These are phyloP conservation scores for Garcia nutans DNA, from an alignment of 345 rosid species.

Conservation along the genomic window DNA sequence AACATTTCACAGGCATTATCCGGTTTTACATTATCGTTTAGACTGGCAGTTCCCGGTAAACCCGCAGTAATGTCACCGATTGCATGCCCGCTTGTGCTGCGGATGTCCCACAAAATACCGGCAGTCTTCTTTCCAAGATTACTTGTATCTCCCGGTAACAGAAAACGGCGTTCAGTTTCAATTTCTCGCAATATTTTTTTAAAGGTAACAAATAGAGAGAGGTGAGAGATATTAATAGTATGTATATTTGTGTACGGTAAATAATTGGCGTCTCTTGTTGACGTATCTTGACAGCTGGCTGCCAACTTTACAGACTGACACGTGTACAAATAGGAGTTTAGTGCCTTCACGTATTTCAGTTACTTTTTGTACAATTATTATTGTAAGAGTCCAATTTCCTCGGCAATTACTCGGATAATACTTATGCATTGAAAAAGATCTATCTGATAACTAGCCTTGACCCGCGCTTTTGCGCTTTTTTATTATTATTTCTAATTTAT, in stretches of 20 bases:
- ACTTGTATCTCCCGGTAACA: slow-evolving; percentile 30
- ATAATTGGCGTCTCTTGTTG: slow-evolving; percentile 21
- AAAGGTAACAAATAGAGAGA: background rate
- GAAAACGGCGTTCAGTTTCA: slow-evolving; percentile 28
- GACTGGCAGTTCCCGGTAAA: slow-evolving; percentile 46
- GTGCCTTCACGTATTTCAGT: slow-evolving; percentile 48
- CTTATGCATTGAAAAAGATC: too few species aligned
- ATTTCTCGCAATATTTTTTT: slow-evolving; percentile 5
- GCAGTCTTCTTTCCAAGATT: slow-evolving; percentile 22
- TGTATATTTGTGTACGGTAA: slow-evolving; percentile 16
- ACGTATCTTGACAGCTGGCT: slow-evolving; percentile 34
- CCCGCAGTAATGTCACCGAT: slow-evolving; percentile 41
- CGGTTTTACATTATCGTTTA: slow-evolving; percentile 19
- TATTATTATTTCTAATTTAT: too few species aligned
- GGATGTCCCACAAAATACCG: slow-evolving; percentile 50
- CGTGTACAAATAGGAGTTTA: slow-evolving; percentile 54
- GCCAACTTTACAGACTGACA: slow-evolving; percentile 30
- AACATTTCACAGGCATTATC: slow-evolving; percentile 15
- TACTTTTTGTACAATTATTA: slow-evolving; percentile 14
- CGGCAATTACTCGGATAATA: slow-evolving; percentile 16
- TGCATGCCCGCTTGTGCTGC: slow-evolving; percentile 37
- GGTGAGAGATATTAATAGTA: background rate
- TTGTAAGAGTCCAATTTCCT: slow-evolving; percentile 5
- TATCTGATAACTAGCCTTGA: too few species aligned
- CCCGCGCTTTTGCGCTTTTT: too few species aligned